These are phyloP conservation scores for Hericium erinaceus DNA, from an alignment of 768 basidiomycete species.

Conservation along the genomic window DNA sequence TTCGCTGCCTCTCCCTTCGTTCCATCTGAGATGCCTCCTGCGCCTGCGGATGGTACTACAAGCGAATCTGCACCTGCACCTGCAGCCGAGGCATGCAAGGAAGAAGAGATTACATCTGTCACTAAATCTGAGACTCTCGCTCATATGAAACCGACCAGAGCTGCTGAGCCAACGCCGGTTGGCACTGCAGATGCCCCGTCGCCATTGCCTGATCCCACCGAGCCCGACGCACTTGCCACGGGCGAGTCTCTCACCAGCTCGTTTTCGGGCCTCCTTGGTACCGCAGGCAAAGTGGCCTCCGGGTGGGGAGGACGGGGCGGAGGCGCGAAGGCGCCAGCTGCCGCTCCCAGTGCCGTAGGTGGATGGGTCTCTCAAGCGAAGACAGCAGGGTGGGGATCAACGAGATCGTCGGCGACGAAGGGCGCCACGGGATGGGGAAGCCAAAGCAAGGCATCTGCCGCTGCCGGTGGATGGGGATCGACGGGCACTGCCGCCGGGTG, in stretches of 20 bases:
- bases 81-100: neutral
- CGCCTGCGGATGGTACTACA: neutral
- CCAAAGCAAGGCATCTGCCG: neutral
- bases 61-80: neutral
- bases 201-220: neutral
- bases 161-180: neutral
- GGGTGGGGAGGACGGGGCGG: neutral
- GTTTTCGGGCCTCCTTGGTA: no score
- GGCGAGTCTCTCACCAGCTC: no score
- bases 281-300: neutral
- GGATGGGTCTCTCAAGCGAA: neutral
- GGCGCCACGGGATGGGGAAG: neutral
- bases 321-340: neutral
- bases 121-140: neutral
- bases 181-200: neutral
- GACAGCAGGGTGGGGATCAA: no score
- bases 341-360: neutral
- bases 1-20: neutral
- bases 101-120: neutral
- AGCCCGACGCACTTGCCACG: no score
- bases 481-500: no score
- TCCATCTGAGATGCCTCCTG: neutral
- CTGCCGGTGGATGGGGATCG: constrained; percentile 2
- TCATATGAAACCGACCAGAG: neutral
- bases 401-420: neutral